Evolutionary conservation across 2,329 filamentous ascomycete species (phyloP), one percentile per base, ranked within the genome.

Genomic region (Aspergillus oerlinghausenensis): DNA sequence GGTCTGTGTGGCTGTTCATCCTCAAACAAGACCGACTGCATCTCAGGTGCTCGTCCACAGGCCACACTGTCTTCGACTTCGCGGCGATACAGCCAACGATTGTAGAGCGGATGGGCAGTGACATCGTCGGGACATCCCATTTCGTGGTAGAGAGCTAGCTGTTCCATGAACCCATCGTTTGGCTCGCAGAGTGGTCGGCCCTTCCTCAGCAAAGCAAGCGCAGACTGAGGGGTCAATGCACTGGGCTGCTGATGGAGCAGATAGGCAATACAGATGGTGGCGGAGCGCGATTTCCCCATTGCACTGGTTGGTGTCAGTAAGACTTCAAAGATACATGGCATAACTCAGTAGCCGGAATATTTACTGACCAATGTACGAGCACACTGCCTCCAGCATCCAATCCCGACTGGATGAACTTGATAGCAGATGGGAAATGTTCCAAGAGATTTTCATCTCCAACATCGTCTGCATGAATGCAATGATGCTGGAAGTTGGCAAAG

Each of bases 201-300:
- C 69, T 87, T 76, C 53, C 86, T 85, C 51, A 97, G 79, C 63
- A 88, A 81, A 26, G 80, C 78, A 51, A 97, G 77, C 2, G 92
- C 92, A 49, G 88, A 85, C 62, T 79, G 71, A 56, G 82, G 78
- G 63, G 76, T 78, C 63, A 82, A 75, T 63, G 85, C 80, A 64
- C 82, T 83, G 74, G 84, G 86, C 61, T 75, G 66, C 52, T 61
- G 66, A 61, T 82, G 80, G 73, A 97, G 88, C 51, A 97, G 80
- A 74, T 92, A 97, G 59, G 94, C 93, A 56, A 95, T 83, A 54
- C 90, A 83, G 63, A 90, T 84, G 32, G 91, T 88, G 63, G 93
- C 89, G 50, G 93, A 97, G 57, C 94, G 89, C 35, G 92, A 97
- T 76, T 95, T 96, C 53, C 94, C 94, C 86, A 96, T 96, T 23